Conservation (phyloP, 2,329 filamentous ascomycete genomes). For the Grosmannia huntii region DNA sequence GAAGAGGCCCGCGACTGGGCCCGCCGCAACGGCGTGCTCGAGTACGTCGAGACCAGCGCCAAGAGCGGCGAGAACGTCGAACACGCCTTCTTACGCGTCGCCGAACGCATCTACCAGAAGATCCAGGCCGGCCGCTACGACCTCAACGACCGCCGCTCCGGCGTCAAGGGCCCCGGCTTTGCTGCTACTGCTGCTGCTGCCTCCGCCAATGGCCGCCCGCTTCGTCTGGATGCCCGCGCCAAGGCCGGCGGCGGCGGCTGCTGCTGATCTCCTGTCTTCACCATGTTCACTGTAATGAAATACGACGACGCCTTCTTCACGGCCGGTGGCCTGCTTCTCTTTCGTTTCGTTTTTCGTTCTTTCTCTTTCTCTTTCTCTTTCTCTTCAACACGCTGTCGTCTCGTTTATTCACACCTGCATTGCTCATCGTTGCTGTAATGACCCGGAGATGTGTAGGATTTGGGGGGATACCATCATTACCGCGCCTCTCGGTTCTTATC, state of each 20-base stretch:
- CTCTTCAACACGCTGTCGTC: not conserved
- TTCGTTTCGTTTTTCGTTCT: no score
- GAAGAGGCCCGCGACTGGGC: slow-evolving; percentile 90
- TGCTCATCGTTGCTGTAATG: not conserved
- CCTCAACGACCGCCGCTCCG: slow-evolving; percentile 80
- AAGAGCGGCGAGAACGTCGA: slow-evolving; percentile 95
- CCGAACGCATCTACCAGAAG: slow-evolving; percentile 91
- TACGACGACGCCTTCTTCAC: not conserved
- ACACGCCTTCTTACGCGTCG: slow-evolving; percentile 81
- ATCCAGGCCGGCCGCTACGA: slow-evolving; percentile 94
- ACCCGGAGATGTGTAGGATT: not conserved
- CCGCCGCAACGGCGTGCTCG: slow-evolving; percentile 66
- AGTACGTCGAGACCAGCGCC: slow-evolving; percentile 92
- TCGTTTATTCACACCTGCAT: not conserved
- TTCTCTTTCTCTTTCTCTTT: no score
- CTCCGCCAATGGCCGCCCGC: slow-evolving; percentile 12
- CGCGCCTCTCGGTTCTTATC: not conserved
- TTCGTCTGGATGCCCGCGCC: slow-evolving; percentile 30
- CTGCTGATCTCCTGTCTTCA: slow-evolving; percentile 25
- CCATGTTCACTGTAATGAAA: not conserved
- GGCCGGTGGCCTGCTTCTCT: not conserved
- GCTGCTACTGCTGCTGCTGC: slow-evolving; percentile 4
- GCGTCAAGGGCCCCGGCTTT: slow-evolving; percentile 61
- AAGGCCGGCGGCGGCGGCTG: slow-evolving; percentile 32
- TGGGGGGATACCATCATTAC: not conserved